A percentile compares a stretch with the other conserved stretches of the same genome.
Evolutionary conservation across 192 early-diverging fungal species (phyloP).

Genomic region (Backusella mclennaniae): DNA sequence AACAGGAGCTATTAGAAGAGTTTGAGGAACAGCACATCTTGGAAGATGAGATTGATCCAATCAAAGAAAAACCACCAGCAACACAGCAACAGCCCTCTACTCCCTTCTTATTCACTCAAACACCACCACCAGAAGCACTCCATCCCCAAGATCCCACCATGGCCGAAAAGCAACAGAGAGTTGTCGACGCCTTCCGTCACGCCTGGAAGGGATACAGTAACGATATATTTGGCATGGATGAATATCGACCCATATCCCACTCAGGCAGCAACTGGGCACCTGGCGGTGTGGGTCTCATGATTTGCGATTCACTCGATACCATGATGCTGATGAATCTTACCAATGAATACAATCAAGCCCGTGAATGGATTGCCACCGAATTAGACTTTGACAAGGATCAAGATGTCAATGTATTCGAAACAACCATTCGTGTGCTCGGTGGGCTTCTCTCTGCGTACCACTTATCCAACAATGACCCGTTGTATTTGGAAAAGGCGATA

Average conservation of each 20-base stretch:
- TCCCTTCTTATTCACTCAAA: conserved; percentile 18
- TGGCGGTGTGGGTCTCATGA: conserved; percentile 76
- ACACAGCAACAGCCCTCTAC: background rate
- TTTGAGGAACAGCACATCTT: background rate
- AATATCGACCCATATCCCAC: conserved; percentile 75
- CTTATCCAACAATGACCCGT: conserved; percentile 61
- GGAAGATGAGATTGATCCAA: conserved; percentile 2
- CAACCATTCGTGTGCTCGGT: conserved; percentile 83
- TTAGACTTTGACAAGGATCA: conserved; percentile 69
- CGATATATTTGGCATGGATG: conserved; percentile 84
- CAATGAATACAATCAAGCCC: conserved; percentile 71
- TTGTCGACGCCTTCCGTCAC: conserved; percentile 68
- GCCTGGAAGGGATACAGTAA: conserved; percentile 80
- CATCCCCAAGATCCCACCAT: conserved; percentile 28
- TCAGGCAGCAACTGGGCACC: conserved; percentile 62
- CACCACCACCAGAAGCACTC: conserved; percentile 15
- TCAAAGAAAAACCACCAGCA: background rate
- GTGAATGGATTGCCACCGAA: conserved; percentile 55
- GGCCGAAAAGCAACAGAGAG: conserved; percentile 52
- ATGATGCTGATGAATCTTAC: conserved; percentile 74
- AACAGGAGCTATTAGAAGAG: background rate
- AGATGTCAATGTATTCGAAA: conserved; percentile 80
- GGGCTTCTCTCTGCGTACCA: conserved; percentile 82
- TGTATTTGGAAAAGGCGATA: conserved; percentile 67
- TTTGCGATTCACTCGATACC: conserved; percentile 86